Conservation (phyloP, 306 rosid species). For the Casuarina equisetifolia region DNA sequence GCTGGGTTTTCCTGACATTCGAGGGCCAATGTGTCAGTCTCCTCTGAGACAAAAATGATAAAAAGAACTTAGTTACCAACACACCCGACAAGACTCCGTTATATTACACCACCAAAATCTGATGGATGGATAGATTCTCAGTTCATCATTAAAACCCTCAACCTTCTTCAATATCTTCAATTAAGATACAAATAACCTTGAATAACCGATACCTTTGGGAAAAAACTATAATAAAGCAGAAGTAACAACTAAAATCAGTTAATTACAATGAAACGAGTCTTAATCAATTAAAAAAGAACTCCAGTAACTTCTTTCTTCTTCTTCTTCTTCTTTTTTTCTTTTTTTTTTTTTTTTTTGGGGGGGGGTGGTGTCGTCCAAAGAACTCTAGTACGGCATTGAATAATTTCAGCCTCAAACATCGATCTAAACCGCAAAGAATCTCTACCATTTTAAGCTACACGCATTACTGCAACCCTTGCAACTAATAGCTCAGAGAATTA, state of each 20-base stretch:
- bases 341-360: background rate
- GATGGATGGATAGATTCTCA: background rate
- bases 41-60: background rate
- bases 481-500: constrained; percentile 1
- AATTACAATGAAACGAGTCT: constrained; percentile 6
- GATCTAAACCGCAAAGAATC: background rate
- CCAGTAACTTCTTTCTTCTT: too few relatives aligned
- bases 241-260: background rate
- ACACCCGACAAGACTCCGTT: background rate
- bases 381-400: background rate
- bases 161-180: background rate
- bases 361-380: background rate
- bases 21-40: constrained; percentile 36
- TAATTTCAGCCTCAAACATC: constrained; percentile 23
- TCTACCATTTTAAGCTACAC: constrained; percentile 19
- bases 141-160: background rate
- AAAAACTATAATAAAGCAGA: background rate
- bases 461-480: constrained; percentile 16
- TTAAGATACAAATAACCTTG: background rate
- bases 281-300: background rate
- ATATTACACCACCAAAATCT: background rate
- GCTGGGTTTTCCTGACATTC: constrained; percentile 33
- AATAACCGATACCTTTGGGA: background rate
- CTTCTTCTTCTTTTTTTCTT: background rate
- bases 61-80: background rate